Base-by-base conservation (phyloP, 2,329 filamentous ascomycete genomes). In the Fusarium bulbicola region DNA sequence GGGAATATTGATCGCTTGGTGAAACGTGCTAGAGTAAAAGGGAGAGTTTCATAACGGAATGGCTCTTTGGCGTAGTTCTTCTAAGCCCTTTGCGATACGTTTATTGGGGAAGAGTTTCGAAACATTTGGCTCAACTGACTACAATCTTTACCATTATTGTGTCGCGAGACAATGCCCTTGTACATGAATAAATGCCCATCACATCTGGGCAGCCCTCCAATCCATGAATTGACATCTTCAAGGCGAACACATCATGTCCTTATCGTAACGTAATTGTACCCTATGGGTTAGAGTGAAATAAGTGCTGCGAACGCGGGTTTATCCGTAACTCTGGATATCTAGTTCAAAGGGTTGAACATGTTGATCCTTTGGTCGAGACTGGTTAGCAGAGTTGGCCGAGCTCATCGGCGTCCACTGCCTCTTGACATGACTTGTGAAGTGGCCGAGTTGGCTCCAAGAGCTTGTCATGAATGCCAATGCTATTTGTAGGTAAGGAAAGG, bases 11-110 rank as follows among this genome's bases (percentile, higher is more conserved):
- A 37, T 45, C 24, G 49, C 21, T 59, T 53, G 70, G 36, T 73
- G 70, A 70, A 73, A 73, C 70, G 37, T 49, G 57, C 66, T 73
- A 66, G 65, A 63, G 54, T 52, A 28, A n/a, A 47, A 65, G 42
- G 59, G 37, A 56, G 46, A 24, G 56, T 70, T 69, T 61, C 59
- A 64, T 40, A 34, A 21, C 43, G n/a, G 49, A 43, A 50, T 54
- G 56, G 43, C 40, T 39, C 39, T 59, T 24, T 34, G 42, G 54
- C 15, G 46, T 40, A 50, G 20, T 14, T 54, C 69, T 66, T 72
- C 70, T 21, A 32, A 60, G 39, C 42, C 37, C 34, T 53, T 65
- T 42, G 28, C 16, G 47, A n/a, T 21, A 39, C 34, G 46, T 32
- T 50, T 36, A 16, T 32, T 26, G 18, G 61, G 32, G 37, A 43